Evolutionary conservation across 2,329 filamentous ascomycete species (phyloP), one percentile per base, ranked within the genome.

Genomic region (Neospermospora avenae): DNA sequence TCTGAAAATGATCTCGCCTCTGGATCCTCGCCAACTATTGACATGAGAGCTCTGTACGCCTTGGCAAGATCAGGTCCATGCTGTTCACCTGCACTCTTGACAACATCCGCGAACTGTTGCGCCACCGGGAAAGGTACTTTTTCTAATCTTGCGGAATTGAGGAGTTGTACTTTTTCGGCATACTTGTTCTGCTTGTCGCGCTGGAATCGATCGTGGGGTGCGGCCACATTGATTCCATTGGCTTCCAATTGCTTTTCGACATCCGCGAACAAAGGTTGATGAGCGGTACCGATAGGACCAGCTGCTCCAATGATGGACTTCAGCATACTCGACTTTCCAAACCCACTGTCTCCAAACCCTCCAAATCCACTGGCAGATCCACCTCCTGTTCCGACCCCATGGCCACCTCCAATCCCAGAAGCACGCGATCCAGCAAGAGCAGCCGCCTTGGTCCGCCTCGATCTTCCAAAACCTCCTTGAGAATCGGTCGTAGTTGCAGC

Each of bases 231-330:
- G 35, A 80, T 72, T 18, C 78, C 77, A 13, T 77, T 71, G 31
- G 76, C 76, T 53, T 81, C 80, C 35, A 80, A 82, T 45, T 80
- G 79, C 48, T 84, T 81, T 57, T 86, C 82, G 10, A 89, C 80
- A 67, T 93, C 89, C 16, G 86, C 82, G 69, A 93, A 92, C 58
- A 85, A 81, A 34, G 82, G 72, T 56, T 83, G 77, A 64, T 91
- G 85, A 16, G 61, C 75, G 34, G 77, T 74, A 34, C 88, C 86
- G 60, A 89, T 84, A 63, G 83, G 82, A 68, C 84, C 88, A 13
- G 91, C 86, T 25, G 87, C 86, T 49, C 93, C 93, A 72, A 98
- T 95, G 57, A 97, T 89, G 10, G 93, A 96, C 68, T 88, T 90
- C 60, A 89, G 87, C 69, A 96, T 79, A 55, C 81, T 84, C 13